Percentiles rank a stretch among this genome's conserved stretches.
phyloP scores from a whole-genome alignment of 225 moss, liverwort and hornwort genomes.

The Pseudoscleropodium purum region DNA sequence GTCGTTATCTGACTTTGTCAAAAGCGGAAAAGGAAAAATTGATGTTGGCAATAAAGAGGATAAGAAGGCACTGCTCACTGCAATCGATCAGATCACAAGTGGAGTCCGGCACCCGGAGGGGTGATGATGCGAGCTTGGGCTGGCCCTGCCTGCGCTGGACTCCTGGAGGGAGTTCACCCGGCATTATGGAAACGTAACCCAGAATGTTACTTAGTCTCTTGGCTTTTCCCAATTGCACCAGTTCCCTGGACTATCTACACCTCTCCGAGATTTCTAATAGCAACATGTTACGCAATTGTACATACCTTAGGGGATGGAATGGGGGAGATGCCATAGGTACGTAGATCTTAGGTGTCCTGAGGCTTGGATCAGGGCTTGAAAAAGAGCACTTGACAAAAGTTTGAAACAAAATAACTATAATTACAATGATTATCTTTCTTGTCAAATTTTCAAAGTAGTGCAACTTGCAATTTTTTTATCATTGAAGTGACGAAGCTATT shows the following conservation, averaged over 20 bases:
- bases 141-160: no score
- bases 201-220: background rate
- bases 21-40: background rate
- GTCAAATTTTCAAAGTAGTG: background rate
- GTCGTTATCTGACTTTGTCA: constrained; percentile 1
- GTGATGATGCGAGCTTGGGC: background rate
- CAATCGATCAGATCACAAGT: constrained; percentile 2
- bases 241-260: background rate
- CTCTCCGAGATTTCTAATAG: background rate
- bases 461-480: background rate
- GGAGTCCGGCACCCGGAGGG: background rate
- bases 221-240: background rate
- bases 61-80: background rate
- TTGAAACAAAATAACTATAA: background rate
- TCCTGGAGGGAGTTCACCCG: background rate
- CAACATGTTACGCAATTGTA: no score
- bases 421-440: background rate
- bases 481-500: background rate
- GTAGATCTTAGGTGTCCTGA: background rate
- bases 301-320: background rate
- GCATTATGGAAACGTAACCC: background rate
- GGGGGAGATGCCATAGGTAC: background rate
- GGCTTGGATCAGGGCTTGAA: no score
- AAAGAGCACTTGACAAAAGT: background rate
- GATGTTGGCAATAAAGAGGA: background rate